Conservation (phyloP, 1,139 yeast species). For the Saccharomyces hybrid region DNA sequence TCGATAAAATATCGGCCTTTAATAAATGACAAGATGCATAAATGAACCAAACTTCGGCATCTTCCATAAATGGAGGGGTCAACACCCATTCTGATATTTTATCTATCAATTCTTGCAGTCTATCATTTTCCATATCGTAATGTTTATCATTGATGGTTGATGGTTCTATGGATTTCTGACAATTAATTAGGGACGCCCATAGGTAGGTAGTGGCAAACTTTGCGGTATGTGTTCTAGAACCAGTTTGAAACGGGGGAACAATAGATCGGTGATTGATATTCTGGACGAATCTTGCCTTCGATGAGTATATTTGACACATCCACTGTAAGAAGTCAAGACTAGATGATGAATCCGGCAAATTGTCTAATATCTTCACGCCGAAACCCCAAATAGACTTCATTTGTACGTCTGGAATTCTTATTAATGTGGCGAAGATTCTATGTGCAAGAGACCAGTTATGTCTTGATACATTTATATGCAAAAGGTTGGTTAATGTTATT, state of each 20-base stretch:
- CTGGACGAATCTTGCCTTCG: slow-evolving; percentile 20
- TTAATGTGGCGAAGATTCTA: slow-evolving; percentile 41
- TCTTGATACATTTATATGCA: slow-evolving; percentile 37
- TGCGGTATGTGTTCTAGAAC: slow-evolving; percentile 34
- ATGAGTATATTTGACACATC: slow-evolving; percentile 27
- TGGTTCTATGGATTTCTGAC: slow-evolving; percentile 8
- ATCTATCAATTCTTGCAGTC: slow-evolving; percentile 19
- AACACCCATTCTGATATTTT: slow-evolving; percentile 24
- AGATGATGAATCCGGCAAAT: slow-evolving; percentile 10
- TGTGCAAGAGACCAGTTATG: slow-evolving; percentile 51
- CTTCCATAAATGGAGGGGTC: slow-evolving; percentile 31
- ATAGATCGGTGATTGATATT: slow-evolving; percentile 15
- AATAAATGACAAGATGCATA: slow-evolving; percentile 25
- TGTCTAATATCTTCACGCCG: slow-evolving; percentile 41
- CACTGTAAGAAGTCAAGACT: slow-evolving; percentile 29
- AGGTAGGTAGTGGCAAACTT: slow-evolving; percentile 33
- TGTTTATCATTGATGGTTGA: slow-evolving; percentile 1
- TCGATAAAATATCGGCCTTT: slow-evolving; percentile 23
- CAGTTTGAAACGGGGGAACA: slow-evolving; percentile 34
- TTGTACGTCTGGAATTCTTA: slow-evolving; percentile 45
- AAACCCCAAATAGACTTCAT: slow-evolving; percentile 52
- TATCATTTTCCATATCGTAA: slow-evolving; percentile 3
- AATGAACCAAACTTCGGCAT: slow-evolving; percentile 29
- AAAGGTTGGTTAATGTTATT: slow-evolving; percentile 26
- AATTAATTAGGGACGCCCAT: slow-evolving; percentile 29